Conservation (phyloP, 2,329 filamentous ascomycete genomes). For the Aureobasidium sp. region DNA sequence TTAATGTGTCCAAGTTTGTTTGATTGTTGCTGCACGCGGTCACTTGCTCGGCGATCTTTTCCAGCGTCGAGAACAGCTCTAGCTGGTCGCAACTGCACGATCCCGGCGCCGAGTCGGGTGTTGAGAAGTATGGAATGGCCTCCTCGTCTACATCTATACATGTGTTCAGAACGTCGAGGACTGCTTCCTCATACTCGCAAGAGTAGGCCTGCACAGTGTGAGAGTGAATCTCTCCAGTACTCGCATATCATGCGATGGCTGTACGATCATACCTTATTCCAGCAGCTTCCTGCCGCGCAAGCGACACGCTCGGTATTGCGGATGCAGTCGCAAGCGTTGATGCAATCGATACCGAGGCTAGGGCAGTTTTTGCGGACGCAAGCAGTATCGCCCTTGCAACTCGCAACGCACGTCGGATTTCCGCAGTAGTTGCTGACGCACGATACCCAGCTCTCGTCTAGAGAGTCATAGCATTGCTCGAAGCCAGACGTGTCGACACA, state of each 20-base stretch:
- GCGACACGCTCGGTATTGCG: not conserved
- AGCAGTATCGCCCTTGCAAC: not conserved
- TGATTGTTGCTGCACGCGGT: not conserved
- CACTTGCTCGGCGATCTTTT: not conserved
- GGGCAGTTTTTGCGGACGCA: not conserved
- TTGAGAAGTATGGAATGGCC: not conserved
- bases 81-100: not conserved
- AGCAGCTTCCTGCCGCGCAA: not conserved
- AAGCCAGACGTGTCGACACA: not conserved
- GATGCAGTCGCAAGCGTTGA: not conserved
- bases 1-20: not conserved
- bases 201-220: not conserved
- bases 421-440: not conserved
- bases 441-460: too few relatives aligned
- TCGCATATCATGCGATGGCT: not conserved
- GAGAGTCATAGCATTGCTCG: not conserved
- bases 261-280: not conserved
- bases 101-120: not conserved
- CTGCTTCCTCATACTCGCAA: not conserved
- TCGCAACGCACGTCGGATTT: not conserved
- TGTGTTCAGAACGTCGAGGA: not conserved
- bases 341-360: not conserved
- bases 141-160: not conserved
- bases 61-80: not conserved
- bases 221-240: not conserved